Evolutionary conservation across 805 yeast genomes (phyloP).

Genomic region (Ogataea paraovalis): DNA sequence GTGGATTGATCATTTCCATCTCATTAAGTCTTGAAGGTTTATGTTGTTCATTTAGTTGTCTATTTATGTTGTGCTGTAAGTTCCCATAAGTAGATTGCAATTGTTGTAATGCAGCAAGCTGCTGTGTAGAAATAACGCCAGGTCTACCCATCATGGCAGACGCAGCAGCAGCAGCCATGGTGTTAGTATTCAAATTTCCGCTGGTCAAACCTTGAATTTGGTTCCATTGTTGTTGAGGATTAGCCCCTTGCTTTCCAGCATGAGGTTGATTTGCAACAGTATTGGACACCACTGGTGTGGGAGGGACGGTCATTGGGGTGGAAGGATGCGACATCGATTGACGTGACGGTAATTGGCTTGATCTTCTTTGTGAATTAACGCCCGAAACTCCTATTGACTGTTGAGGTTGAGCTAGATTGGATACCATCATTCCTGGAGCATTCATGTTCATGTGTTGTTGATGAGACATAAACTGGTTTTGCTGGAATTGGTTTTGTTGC

Average conservation of each 20-base stretch:
- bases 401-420: conserved; percentile 6
- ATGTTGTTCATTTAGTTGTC: conserved; percentile 20
- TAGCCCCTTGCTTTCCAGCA: not conserved
- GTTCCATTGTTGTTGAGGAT: conserved; percentile 13
- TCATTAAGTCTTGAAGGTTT: conserved; percentile 2
- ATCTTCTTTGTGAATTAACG: not conserved
- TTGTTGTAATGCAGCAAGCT: conserved; percentile 25
- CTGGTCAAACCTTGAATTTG: conserved; percentile 18
- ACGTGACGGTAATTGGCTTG: not conserved
- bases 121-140: conserved; percentile 23
- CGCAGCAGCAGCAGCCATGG: conserved; percentile 25
- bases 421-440: not conserved
- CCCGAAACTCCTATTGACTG: not conserved
- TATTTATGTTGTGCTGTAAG: conserved; percentile 22
- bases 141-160: conserved; percentile 25
- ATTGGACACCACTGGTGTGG: conserved; percentile 9
- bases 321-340: conserved; percentile 11
- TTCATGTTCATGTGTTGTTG: conserved; percentile 5
- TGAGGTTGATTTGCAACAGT: not conserved
- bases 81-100: conserved; percentile 30
- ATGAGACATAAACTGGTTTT: conserved; percentile 9
- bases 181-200: conserved; percentile 12
- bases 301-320: conserved; percentile 20
- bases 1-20: not conserved
- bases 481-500: conserved; percentile 7